Percentiles rank a stretch among this genome's conserved stretches.
phyloP scores from a whole-genome alignment of 805 yeast genomes.

The Candida caryicola region DNA sequence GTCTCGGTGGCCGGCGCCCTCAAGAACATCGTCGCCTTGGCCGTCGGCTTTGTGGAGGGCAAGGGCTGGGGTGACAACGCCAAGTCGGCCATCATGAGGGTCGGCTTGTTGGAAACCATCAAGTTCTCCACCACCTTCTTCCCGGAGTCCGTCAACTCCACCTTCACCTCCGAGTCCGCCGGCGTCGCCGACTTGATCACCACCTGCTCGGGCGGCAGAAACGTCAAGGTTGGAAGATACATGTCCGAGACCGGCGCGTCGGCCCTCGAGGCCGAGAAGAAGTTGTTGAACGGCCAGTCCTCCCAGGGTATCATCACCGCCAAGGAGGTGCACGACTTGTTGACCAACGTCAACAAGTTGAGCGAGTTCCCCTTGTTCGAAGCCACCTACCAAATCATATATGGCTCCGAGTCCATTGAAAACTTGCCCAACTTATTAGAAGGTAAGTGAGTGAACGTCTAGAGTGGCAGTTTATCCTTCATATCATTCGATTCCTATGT shows the following conservation, averaged over 20 bases:
- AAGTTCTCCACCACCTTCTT: conserved; percentile 37
- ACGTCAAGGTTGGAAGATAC: conserved; percentile 45
- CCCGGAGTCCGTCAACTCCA: conserved; percentile 34
- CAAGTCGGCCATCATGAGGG: conserved; percentile 47
- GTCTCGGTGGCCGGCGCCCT: conserved; percentile 47
- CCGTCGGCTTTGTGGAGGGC: conserved; percentile 48
- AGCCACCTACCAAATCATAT: conserved; percentile 44
- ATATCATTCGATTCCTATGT: neutral
- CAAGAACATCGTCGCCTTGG: conserved; percentile 45
- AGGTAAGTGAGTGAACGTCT: conserved; percentile 9
- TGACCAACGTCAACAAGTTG: conserved; percentile 30
- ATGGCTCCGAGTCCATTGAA: conserved; percentile 39
- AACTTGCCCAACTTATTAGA: conserved; percentile 42
- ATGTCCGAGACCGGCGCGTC: conserved; percentile 43
- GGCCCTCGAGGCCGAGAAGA: conserved; percentile 44
- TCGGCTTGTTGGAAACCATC: conserved; percentile 43
- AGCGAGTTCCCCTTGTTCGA: conserved; percentile 45
- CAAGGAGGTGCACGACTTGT: conserved; percentile 47
- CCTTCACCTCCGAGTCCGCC: conserved; percentile 45
- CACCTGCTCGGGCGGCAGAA: conserved; percentile 48
- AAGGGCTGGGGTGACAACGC: conserved; percentile 51
- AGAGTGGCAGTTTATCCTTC: neutral
- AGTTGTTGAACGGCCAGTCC: conserved; percentile 44
- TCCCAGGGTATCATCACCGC: conserved; percentile 47
- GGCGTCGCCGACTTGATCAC: conserved; percentile 50